phyloP scores from a whole-genome alignment of 1,139 yeast species.

The Scheffersomyces stambukii region DNA sequence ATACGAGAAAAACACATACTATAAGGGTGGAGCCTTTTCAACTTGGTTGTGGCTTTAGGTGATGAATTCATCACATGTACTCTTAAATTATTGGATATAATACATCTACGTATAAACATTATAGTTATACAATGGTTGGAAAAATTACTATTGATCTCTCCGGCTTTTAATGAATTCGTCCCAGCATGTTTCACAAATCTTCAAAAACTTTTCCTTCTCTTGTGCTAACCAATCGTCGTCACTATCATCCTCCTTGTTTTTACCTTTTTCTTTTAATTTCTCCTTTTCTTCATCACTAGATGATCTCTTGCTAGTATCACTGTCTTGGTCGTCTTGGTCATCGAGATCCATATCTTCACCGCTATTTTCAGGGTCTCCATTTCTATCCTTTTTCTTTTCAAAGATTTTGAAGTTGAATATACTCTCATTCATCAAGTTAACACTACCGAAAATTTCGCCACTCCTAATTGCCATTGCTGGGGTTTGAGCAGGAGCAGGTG shows the following conservation, averaged over 20 bases:
- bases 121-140: too few species aligned
- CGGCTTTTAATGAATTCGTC: constrained; percentile 33
- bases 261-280: constrained; percentile 2
- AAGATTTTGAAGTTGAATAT: constrained; percentile 41
- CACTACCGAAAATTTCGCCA: constrained; percentile 39
- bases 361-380: constrained; percentile 3
- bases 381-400: constrained; percentile 11
- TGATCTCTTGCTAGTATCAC: too few species aligned
- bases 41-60: too few species aligned
- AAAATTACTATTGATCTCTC: too few species aligned
- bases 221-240: constrained; percentile 14
- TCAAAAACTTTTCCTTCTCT: constrained; percentile 46
- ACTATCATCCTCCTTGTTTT: constrained; percentile 2
- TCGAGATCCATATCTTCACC: constrained; percentile 3
- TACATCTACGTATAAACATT: too few species aligned
- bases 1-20: too few species aligned
- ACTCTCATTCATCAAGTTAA: constrained; percentile 41
- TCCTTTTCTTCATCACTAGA: constrained; percentile 1
- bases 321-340: too few species aligned
- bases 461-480: constrained; percentile 4
- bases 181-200: constrained; percentile 55
- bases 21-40: too few species aligned
- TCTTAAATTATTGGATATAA: too few species aligned
- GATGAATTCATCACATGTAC: too few species aligned
- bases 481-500: constrained; percentile 2